Evolutionary conservation across 2,329 filamentous ascomycete species (phyloP).

Genomic region (Phyllosticta citribraziliensis): DNA sequence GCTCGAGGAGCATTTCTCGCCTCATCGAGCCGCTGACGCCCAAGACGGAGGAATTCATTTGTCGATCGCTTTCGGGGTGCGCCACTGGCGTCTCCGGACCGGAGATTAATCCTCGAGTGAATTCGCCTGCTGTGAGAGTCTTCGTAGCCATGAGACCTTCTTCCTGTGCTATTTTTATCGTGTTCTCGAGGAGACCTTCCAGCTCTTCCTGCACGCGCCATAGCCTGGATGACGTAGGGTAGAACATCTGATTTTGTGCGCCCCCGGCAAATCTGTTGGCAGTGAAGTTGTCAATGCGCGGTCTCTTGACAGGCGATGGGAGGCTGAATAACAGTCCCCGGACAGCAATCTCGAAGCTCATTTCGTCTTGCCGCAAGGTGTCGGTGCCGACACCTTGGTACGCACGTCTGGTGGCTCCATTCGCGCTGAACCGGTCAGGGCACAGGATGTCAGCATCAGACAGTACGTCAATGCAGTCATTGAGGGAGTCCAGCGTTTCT

Average conservation of each 20-base stretch:
- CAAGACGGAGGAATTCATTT: slow-evolving; percentile 24
- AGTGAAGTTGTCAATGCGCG: neutral
- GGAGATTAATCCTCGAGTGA: slow-evolving; percentile 7
- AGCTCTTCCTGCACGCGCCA: slow-evolving; percentile 80
- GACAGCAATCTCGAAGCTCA: slow-evolving; percentile 84
- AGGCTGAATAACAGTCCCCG: slow-evolving; percentile 77
- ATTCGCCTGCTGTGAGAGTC: neutral
- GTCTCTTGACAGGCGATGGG: slow-evolving; percentile 69
- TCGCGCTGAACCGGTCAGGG: slow-evolving; percentile 59
- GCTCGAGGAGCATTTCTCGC: slow-evolving; percentile 69
- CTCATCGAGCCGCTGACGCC: slow-evolving; percentile 57
- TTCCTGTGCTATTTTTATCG: slow-evolving; percentile 49
- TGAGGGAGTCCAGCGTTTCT: slow-evolving; percentile 63
- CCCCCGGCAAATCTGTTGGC: slow-evolving; percentile 26
- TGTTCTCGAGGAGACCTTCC: slow-evolving; percentile 60
- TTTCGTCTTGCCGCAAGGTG: slow-evolving; percentile 79
- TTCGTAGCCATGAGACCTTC: slow-evolving; percentile 14
- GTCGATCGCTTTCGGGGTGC: slow-evolving; percentile 7
- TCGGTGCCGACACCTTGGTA: slow-evolving; percentile 50
- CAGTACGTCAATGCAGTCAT: slow-evolving; percentile 75
- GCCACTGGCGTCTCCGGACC: slow-evolving; percentile 14
- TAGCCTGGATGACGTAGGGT: slow-evolving; percentile 71
- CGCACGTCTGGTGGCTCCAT: slow-evolving; percentile 41
- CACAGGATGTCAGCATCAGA: slow-evolving; percentile 83
- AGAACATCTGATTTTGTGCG: slow-evolving; percentile 83